phyloP scores from a whole-genome alignment of 176 grass and related monocot species.

The Miscanthus lutarioriparius region DNA sequence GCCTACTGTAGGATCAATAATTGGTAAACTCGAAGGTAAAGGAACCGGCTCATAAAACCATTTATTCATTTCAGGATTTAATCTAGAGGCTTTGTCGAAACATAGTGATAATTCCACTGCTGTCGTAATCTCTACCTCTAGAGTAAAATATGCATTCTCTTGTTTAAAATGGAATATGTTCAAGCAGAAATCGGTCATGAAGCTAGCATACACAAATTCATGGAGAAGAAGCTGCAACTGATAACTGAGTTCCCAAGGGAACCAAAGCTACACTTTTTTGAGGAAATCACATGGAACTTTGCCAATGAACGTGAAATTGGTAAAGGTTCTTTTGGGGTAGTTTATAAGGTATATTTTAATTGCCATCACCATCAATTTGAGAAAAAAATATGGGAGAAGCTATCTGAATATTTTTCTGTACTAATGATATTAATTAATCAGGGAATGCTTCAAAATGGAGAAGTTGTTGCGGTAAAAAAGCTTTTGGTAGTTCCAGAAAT shows the following conservation, averaged over 20 bases:
- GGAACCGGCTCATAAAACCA: neutral
- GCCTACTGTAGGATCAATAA: neutral
- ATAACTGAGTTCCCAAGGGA: neutral
- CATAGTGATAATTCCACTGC: neutral
- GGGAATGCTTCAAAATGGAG: conserved; percentile 9
- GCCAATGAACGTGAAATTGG: neutral
- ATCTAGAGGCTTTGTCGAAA: neutral
- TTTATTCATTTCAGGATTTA: neutral
- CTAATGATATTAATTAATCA: conserved; percentile 3
- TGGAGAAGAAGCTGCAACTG: neutral
- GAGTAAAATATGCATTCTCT: neutral
- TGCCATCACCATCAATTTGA: too few species aligned
- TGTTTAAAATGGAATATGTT: neutral
- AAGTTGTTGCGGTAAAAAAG: conserved; percentile 27
- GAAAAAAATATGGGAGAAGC: neutral
- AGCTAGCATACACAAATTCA: neutral
- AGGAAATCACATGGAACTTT: conserved; percentile 7
- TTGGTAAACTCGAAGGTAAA: neutral
- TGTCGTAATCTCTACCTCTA: neutral
- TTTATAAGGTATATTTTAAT: conserved; percentile 32
- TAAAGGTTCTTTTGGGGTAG: conserved; percentile 16
- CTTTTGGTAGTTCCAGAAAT: neutral
- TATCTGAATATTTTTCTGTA: neutral
- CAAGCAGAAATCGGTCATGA: neutral
- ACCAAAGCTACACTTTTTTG: neutral